phyloP scores from a whole-genome alignment of 2,329 filamentous ascomycete genomes.

The Aurifilum marmelostoma region DNA sequence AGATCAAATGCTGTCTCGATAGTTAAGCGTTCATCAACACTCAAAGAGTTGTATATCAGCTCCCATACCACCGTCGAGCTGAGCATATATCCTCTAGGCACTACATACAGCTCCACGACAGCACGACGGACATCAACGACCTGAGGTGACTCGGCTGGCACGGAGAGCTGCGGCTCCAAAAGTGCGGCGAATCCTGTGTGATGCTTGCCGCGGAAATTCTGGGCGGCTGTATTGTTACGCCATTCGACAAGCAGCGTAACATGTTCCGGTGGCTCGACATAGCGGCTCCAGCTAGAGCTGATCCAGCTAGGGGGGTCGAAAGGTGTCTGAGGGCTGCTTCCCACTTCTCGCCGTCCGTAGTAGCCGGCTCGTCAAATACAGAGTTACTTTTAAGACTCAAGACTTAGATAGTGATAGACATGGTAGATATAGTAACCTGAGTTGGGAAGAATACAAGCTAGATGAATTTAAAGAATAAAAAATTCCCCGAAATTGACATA shows the following conservation, averaged over 20 bases:
- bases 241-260: slow-evolving; percentile 1
- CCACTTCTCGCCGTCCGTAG: background rate
- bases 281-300: slow-evolving; percentile 2
- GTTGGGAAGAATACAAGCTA: no score
- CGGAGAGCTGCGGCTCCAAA: background rate
- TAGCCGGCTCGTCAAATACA: background rate
- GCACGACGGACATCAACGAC: background rate
- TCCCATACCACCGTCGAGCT: background rate
- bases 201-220: background rate
- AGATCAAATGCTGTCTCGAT: background rate
- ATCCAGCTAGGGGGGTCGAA: background rate
- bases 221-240: background rate
- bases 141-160: background rate
- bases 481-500: no score
- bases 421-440: no score
- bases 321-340: background rate
- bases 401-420: background rate
- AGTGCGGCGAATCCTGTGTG: background rate
- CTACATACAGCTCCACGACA: background rate
- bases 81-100: background rate
- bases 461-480: no score
- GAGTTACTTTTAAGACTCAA: slow-evolving; percentile 5
- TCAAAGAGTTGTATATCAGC: background rate
- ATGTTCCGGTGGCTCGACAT: background rate
- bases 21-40: background rate